Evolutionary conservation across 2,329 filamentous ascomycete species (phyloP), one percentile per base, ranked within the genome.

Genomic region (Penicillium carneum): DNA sequence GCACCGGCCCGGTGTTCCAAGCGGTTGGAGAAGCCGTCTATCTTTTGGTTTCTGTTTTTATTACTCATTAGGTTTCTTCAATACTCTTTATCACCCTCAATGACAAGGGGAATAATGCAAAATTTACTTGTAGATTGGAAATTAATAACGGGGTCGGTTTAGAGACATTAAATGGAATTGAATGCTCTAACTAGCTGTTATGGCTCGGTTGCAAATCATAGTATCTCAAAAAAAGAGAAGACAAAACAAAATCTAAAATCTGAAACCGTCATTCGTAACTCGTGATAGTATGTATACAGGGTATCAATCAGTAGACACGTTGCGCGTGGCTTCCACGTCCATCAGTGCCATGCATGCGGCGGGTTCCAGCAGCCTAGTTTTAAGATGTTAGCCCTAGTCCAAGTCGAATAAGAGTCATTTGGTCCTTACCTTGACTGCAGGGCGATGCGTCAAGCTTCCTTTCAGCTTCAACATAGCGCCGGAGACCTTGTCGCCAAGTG

Each of bases 381-480:
- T 2, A 29, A 34, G 3, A 38, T 7, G n/a, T 62, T 31, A 57
- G 42, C 29, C 26, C 7, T 10, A 4, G 11, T 39, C n/a, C 6
- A 50, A 20, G 16, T 43, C n/a, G 1, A 50, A 61, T 20, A 18
- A 38, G 48, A 87, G 4, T 26, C 2, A 12, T n/a, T 12, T 9
- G 20, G 31, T 10, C 38, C 60, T 33, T 68, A 72, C 71, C 87
- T 93, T 93, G 66, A 90, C 79, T 26, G 88, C 91, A 2, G 90
- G 88, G 42, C 87, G 83, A 49, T 86, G 78, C 1, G 88, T 93
- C 59, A 94, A 73, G 56, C 82, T 86, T 8, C 91, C 91, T 76
- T 87, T 88, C 65, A 94, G 77, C 81, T 86, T 91, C 80, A 91
- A 83, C 75, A 94, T 81, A 0, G 90, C 90, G 18, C 91, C 91